These are phyloP conservation scores for Salvia rosmarinus DNA, from an alignment of 257 asterid genomes.

Conservation along the genomic window DNA sequence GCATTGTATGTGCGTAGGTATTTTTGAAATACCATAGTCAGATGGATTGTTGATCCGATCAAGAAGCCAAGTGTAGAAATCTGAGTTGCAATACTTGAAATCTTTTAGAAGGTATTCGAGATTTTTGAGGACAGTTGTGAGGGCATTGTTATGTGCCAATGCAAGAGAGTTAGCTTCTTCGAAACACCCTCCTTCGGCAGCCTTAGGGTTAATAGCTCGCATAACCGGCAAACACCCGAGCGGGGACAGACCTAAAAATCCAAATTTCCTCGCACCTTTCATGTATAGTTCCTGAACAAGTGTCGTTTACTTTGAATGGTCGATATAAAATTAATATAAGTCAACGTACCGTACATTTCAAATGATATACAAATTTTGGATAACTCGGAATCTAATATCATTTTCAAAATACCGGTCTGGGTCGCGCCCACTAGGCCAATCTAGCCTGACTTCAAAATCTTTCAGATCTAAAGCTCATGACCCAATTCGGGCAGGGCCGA, in stretches of 20 bases:
- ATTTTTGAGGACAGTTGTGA: slow-evolving; percentile 39
- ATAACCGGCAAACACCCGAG: slow-evolving; percentile 59
- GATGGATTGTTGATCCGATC: slow-evolving; percentile 48
- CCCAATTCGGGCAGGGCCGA: too few relatives aligned
- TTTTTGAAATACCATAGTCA: slow-evolving; percentile 40
- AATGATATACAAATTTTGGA: too few relatives aligned
- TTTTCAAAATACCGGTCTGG: too few relatives aligned
- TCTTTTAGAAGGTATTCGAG: slow-evolving; percentile 41
- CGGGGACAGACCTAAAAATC: slow-evolving; percentile 51
- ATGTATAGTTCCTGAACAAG: slow-evolving; percentile 45
- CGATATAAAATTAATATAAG: too few relatives aligned
- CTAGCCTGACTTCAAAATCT: too few relatives aligned
- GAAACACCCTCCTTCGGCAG: slow-evolving; percentile 54
- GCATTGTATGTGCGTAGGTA: too few relatives aligned
- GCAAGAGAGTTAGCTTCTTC: slow-evolving; percentile 58
- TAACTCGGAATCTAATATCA: too few relatives aligned
- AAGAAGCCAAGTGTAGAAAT: slow-evolving; percentile 56
- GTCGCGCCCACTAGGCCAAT: too few relatives aligned
- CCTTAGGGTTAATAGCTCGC: slow-evolving; percentile 47
- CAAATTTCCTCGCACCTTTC: slow-evolving; percentile 60
- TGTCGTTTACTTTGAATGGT: neutral
- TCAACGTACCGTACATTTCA: too few relatives aligned
- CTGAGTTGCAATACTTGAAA: slow-evolving; percentile 53
- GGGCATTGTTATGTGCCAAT: slow-evolving; percentile 56
- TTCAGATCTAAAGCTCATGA: too few relatives aligned